Evolutionary conservation across 2,329 filamentous ascomycete genomes (phyloP).

Genomic region (Botrytis cinerea): DNA sequence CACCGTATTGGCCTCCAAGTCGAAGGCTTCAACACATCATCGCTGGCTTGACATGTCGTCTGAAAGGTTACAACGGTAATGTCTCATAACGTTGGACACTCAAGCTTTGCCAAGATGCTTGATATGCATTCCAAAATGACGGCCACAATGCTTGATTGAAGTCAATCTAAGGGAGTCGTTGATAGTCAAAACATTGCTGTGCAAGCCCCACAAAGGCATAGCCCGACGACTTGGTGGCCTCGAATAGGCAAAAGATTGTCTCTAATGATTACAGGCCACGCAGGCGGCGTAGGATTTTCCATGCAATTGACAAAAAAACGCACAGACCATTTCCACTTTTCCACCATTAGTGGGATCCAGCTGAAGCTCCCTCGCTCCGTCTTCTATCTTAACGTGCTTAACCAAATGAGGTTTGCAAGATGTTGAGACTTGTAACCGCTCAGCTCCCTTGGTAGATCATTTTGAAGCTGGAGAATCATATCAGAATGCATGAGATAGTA

Average conservation of each 20-base stretch:
- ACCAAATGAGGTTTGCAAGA: constrained; percentile 13
- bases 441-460: background rate
- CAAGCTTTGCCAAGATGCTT: background rate
- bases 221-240: background rate
- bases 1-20: background rate
- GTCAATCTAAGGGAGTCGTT: background rate
- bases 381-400: background rate
- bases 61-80: background rate
- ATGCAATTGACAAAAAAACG: background rate
- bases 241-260: background rate
- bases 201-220: background rate
- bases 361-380: background rate
- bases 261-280: background rate
- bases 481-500: background rate
- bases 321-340: background rate
- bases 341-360: background rate
- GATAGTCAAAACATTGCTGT: background rate
- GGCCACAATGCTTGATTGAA: background rate
- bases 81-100: background rate
- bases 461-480: background rate
- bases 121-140: background rate
- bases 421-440: constrained; percentile 1
- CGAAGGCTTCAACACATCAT: background rate
- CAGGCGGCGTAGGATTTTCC: background rate
- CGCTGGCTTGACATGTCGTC: background rate